Evolutionary conservation across 2,329 filamentous ascomycete genomes (phyloP).

Genomic region (Fusarium irregulare): DNA sequence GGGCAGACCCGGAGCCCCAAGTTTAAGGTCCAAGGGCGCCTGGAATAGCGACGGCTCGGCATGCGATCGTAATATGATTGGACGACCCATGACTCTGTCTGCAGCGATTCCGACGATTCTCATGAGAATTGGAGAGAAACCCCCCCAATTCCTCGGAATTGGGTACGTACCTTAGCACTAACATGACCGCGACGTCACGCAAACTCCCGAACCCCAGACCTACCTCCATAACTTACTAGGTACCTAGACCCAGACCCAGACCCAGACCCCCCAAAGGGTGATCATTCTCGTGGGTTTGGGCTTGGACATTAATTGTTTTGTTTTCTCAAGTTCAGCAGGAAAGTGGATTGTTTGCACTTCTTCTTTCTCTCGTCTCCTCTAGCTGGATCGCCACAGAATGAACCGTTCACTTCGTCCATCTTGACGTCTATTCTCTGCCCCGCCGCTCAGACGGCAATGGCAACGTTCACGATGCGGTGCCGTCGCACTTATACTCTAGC

Average conservation of each 20-base stretch:
- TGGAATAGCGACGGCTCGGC: conserved; percentile 2
- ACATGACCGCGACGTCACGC: conserved; percentile 39
- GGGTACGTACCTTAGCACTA: conserved; percentile 20
- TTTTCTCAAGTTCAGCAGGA: not conserved
- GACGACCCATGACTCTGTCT: not conserved
- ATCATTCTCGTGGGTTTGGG: conserved; percentile 24
- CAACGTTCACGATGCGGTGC: conserved; percentile 46
- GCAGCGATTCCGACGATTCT: conserved; percentile 24
- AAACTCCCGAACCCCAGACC: conserved; percentile 40
- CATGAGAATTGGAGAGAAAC: conserved; percentile 6
- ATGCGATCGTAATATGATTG: conserved; percentile 34
- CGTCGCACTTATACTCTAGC: conserved; percentile 37
- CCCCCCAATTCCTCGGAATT: conserved; percentile 30
- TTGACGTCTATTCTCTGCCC: conserved; percentile 35
- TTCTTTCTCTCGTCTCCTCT: not conserved
- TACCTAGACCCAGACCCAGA: conserved; percentile 25
- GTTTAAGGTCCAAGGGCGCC: not conserved
- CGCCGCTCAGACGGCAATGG: conserved; percentile 49
- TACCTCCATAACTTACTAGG: not conserved
- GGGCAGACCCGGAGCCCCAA: conserved; percentile 25
- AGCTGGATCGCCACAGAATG: conserved; percentile 30
- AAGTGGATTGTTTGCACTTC: not conserved
- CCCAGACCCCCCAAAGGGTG: conserved; percentile 34
- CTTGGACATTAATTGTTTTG: conserved; percentile 2
- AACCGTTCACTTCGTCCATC: conserved; percentile 35